A percentile compares a stretch with the other conserved stretches of the same genome.
These are phyloP conservation scores for Coemansia sp. DNA, from an alignment of 192 early-diverging fungal species.

Conservation along the genomic window DNA sequence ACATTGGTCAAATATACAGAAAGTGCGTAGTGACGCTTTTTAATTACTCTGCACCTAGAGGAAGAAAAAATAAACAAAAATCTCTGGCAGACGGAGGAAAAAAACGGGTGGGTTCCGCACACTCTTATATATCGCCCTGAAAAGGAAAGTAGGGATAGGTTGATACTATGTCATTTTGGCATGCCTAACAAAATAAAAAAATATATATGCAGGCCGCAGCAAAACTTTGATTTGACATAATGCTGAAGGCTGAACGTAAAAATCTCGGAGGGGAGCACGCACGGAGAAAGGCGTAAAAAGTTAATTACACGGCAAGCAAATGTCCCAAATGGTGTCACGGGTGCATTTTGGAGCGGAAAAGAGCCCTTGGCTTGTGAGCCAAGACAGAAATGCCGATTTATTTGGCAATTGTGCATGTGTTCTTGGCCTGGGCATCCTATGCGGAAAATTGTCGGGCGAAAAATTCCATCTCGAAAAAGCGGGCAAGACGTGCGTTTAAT, in stretches of 20 bases:
- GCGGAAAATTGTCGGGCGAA: not conserved
- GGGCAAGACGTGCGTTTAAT: not conserved
- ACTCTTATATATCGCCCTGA: not conserved
- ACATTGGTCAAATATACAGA: conserved; percentile 2
- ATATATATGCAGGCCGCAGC: not conserved
- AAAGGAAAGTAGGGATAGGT: not conserved
- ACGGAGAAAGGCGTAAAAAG: too few species aligned
- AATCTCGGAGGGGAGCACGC: not conserved
- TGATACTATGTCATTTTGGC: not conserved
- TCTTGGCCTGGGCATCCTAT: not conserved
- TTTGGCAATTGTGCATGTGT: not conserved
- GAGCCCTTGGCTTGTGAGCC: too few species aligned
- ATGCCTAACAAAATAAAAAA: not conserved
- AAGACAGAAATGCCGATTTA: not conserved
- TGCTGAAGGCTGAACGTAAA: not conserved
- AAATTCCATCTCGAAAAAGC: not conserved
- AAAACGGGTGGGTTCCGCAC: too few species aligned
- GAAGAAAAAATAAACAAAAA: not conserved
- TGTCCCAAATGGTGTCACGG: not conserved
- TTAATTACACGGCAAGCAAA: not conserved
- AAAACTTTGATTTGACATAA: not conserved
- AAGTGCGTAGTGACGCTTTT: not conserved
- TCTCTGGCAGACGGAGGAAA: not conserved
- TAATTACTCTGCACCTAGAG: too few species aligned
- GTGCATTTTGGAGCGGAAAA: too few species aligned